Percentiles rank a stretch among this genome's conserved stretches.
Conservation (phyloP, 768 basidiomycete species). For the Myochromella boudieri region DNA sequence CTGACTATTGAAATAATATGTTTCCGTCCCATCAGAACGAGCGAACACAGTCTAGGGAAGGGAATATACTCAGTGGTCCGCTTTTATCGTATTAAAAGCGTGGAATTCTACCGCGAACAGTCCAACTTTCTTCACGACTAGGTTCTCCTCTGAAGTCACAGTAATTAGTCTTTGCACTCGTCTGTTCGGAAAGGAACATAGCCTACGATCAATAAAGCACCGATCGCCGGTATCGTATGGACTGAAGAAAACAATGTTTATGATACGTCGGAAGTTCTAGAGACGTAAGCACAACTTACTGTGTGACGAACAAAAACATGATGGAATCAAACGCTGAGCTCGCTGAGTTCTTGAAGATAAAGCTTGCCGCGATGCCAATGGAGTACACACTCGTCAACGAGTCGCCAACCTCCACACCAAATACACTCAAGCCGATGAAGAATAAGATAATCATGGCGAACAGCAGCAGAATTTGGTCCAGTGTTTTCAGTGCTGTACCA, state of each 20-base stretch:
- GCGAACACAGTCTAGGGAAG: constrained; percentile 76
- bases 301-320: constrained; percentile 81
- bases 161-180: not conserved
- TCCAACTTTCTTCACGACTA: constrained; percentile 80
- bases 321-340: constrained; percentile 76
- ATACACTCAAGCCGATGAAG: constrained; percentile 73
- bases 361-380: constrained; percentile 70
- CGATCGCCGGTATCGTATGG: constrained; percentile 84
- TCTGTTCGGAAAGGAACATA: constrained; percentile 13
- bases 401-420: constrained; percentile 63
- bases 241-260: constrained; percentile 35
- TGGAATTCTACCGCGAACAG: constrained; percentile 59
- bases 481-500: constrained; percentile 59
- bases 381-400: constrained; percentile 75
- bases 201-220: constrained; percentile 71
- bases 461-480: constrained; percentile 62
- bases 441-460: constrained; percentile 66
- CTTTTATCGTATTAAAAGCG: not conserved
- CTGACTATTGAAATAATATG: constrained; percentile 81
- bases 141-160: constrained; percentile 50
- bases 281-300: constrained; percentile 45
- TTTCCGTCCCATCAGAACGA: constrained; percentile 73
- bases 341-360: constrained; percentile 77
- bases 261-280: not conserved
- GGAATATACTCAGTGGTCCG: not conserved